Base-by-base conservation (phyloP, 352 stramenopile species). In the Detonula confervacea region DNA sequence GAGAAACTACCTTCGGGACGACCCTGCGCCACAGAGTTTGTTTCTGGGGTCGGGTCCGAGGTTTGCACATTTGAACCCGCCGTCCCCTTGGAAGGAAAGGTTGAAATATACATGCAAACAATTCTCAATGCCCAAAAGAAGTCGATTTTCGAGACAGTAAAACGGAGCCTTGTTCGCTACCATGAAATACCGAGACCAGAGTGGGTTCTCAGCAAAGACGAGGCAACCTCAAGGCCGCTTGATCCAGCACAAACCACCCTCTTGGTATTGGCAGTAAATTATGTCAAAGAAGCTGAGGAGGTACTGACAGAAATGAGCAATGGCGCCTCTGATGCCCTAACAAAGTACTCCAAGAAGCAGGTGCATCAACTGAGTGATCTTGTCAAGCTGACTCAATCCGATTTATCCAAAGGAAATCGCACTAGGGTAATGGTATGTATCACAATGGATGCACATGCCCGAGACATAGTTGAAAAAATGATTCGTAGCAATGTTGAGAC, bases 31-130 rank as follows among this genome's bases (percentile, higher is more conserved):
- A 92, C 91, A 69, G 77, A 91, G 56, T 98, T 97, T 65, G 95
- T 98, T 9, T 96, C 96, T 30, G 95, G 95, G 56, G 96, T 98
- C 1, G 96, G 96, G 9, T 95, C 96, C 57, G 97, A 99, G 74
- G 84, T 86, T 56, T 96, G 98, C 12, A 91, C 95, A 44, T 98
- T 99, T 65, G 92, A 96, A 55, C 95, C 97, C 30, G 87, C 95
- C 0, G 94, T 98, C 6, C 81, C 95, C 24, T 90, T 99, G 0
- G 91, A 98, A 65, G 97, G 96, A 49, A 98, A 99, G 81, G 96
- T 97, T 16, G 97, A 99, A 77, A 97, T 98, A 72, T 99, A 99
- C 86, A 92, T 98, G 59, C 95, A 98, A 83, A 97, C 95, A 0
- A 90, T 98, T 27, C 94, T 98, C 81, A 89, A 96, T 51, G 95